Evolutionary conservation across 2,329 filamentous ascomycete genomes (phyloP).

Genomic region (Hysterium pulicare): DNA sequence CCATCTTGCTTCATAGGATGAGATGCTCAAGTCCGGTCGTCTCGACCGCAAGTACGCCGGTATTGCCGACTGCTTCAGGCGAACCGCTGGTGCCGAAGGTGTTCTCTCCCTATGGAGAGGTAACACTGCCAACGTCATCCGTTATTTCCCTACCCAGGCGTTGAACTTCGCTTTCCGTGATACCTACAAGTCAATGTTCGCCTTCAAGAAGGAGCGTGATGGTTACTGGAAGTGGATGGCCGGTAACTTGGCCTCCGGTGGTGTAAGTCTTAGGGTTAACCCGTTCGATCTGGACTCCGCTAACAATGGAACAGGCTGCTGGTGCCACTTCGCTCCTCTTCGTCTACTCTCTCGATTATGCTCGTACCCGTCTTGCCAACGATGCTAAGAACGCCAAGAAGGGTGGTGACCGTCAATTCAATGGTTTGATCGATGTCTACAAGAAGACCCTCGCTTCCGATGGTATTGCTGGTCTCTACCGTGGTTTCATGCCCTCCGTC

Average conservation of each 20-base stretch:
- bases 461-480: constrained; percentile 99
- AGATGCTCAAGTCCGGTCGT: constrained; percentile 99
- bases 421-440: constrained; percentile 99
- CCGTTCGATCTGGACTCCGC: background rate
- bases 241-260: constrained; percentile 99
- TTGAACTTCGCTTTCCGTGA: constrained; percentile 99
- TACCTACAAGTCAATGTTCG: constrained; percentile 99
- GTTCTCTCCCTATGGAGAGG: constrained; percentile 95
- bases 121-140: constrained; percentile 99
- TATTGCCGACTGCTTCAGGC: constrained; percentile 92
- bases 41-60: constrained; percentile 95
- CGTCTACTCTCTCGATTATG: constrained; percentile 99
- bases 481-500: constrained; percentile 99
- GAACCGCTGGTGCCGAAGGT: constrained; percentile 89
- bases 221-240: constrained; percentile 99
- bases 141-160: constrained; percentile 99
- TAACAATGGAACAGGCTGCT: constrained; percentile 61
- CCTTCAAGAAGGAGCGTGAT: constrained; percentile 99
- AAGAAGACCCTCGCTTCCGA: constrained; percentile 99
- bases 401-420: constrained; percentile 99
- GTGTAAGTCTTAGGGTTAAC: constrained; percentile 63
- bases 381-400: constrained; percentile 98
- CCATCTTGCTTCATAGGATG: constrained; percentile 65
- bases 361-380: constrained; percentile 99
- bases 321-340: constrained; percentile 99